Base-by-base conservation (phyloP, 169 alveolate genomes). In the Eimeria maxima region DNA sequence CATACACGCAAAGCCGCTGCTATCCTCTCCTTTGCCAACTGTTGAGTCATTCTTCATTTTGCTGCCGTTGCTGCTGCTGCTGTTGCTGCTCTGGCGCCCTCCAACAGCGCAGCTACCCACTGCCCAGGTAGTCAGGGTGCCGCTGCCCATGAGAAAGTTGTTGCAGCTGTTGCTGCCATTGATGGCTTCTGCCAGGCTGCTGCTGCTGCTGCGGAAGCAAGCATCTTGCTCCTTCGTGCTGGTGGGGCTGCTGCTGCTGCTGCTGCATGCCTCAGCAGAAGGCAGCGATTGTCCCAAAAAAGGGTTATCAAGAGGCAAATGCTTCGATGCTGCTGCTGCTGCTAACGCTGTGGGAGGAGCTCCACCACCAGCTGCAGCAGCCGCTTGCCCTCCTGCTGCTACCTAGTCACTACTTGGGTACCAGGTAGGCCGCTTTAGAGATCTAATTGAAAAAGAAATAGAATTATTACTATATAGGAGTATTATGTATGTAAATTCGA, bases 1-100 rank as follows among this genome's bases (percentile, higher is more conserved):
- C 10, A 53, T 3, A 53, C 22, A 57, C 57, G 67, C 90, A 45
- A 24, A 8, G 93, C 74, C 33, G 63, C 93, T 55, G 27, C 63
- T 57, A 29, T 38, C 60, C 60, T 33, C 55, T 7, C 10, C 80
- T 53, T 60, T 60, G 93, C 78, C 60, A 6, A 29, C 22, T 78
- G 80, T 60, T 16, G 63, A 14, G 93, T 53, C 60, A 16, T 74
- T 38, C 44, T 60, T 33, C 73, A 50, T 38, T 24, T 53, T 86
- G 93, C 45, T 60, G 93, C 78, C 57, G 93, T 45, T 57, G 93
- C 78, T 84, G 74, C 93, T 60, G 91, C 91, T 83, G 74, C 16
- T 53, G 60, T 14, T 53, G 73, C 91, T 27, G 91, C 91, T n/a
- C n/a, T 45, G 42, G 20, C 24, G 44, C 5, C n/a, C 63, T 11